These are phyloP conservation scores for Zygosaccharomyces siamensis DNA, from an alignment of 805 yeast genomes.

Conservation along the genomic window DNA sequence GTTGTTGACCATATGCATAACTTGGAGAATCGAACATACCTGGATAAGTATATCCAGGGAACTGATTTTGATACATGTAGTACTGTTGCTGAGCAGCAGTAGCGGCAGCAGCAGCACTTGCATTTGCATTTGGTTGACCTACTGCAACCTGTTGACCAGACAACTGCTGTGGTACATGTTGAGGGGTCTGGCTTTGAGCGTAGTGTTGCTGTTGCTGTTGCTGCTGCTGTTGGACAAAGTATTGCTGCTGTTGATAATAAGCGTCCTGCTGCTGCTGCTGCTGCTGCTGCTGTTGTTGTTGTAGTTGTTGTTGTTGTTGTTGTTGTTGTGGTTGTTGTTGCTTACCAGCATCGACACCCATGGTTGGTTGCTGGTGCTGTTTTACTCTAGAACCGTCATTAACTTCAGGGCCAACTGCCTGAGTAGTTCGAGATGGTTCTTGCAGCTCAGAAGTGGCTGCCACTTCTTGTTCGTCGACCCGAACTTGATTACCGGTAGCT, in stretches of 20 bases:
- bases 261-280: slow-evolving; percentile 29
- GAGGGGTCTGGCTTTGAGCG: slow-evolving; percentile 28
- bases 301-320: slow-evolving; percentile 37
- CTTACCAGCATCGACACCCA: slow-evolving; percentile 9
- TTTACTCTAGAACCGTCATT: slow-evolving; percentile 9
- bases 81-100: slow-evolving; percentile 34
- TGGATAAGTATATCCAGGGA: slow-evolving; percentile 37
- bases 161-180: slow-evolving; percentile 28
- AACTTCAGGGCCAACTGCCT: slow-evolving; percentile 11
- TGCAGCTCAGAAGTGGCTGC: slow-evolving; percentile 13
- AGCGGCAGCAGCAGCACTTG: slow-evolving; percentile 16
- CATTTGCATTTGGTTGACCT: slow-evolving; percentile 12
- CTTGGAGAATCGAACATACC: slow-evolving; percentile 35
- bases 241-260: slow-evolving; percentile 19
- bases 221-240: slow-evolving; percentile 29
- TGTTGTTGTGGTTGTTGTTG: slow-evolving; percentile 17
- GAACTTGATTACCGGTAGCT: slow-evolving; percentile 9
- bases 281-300: slow-evolving; percentile 31
- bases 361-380: slow-evolving; percentile 10
- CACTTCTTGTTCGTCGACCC: slow-evolving; percentile 13
- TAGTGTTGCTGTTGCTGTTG: slow-evolving; percentile 26
- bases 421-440: slow-evolving; percentile 20
- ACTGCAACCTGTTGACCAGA: slow-evolving; percentile 25
- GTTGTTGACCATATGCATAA: slow-evolving; percentile 31
- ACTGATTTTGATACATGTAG: slow-evolving; percentile 36